Evolutionary conservation across 225 moss, liverwort and hornwort species (phyloP).

Genomic region (Polytrichum formosum): DNA sequence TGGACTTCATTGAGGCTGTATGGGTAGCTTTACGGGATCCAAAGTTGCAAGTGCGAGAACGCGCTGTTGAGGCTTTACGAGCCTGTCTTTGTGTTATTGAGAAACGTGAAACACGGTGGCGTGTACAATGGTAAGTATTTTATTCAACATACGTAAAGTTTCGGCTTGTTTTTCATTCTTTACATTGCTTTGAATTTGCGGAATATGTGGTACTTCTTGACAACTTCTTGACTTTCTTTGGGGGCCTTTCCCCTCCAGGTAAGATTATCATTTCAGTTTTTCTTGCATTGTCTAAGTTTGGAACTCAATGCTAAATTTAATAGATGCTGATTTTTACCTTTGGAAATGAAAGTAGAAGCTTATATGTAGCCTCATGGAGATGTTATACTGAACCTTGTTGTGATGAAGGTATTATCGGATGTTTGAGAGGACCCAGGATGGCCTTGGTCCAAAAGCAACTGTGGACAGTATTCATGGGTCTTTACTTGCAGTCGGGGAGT

Average conservation of each 20-base stretch:
- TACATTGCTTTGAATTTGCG: no score
- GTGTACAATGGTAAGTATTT: conserved; percentile 76
- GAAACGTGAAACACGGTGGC: conserved; percentile 97
- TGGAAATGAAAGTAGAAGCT: not conserved
- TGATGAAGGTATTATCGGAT: conserved; percentile 86
- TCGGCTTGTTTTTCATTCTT: no score
- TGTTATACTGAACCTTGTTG: conserved; percentile 5
- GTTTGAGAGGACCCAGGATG: conserved; percentile 99
- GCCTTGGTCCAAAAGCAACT: conserved; percentile 75
- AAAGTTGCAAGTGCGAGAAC: conserved; percentile 78
- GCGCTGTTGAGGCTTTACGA: conserved; percentile 80
- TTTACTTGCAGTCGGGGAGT: conserved; percentile 91
- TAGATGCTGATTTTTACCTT: not conserved
- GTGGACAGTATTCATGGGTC: conserved; percentile 99
- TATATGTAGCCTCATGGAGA: not conserved
- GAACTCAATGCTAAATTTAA: no score
- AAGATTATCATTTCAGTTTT: not conserved
- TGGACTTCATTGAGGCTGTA: conserved; percentile 93
- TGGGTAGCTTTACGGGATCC: conserved; percentile 93
- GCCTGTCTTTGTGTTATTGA: conserved; percentile 96
- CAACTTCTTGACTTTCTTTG: not conserved
- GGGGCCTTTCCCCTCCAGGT: not conserved
- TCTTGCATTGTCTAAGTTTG: not conserved
- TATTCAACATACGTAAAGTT: no score
- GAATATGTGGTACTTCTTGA: not conserved